phyloP scores from a whole-genome alignment of 495 filamentous ascomycete species.

The Talaromyces stipitatus region DNA sequence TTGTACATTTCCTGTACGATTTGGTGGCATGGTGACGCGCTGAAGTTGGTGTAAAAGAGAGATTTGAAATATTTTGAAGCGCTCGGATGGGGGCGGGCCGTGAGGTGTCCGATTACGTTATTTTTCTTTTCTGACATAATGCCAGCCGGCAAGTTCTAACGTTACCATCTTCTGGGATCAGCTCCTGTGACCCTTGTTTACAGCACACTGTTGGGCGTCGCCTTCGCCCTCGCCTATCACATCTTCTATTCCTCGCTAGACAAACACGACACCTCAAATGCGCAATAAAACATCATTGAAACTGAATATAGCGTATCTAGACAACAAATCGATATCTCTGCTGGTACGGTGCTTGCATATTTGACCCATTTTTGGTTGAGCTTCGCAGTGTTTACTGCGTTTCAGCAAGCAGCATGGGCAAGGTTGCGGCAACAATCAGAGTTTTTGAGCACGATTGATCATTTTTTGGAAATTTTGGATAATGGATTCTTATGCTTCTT shows the following conservation, averaged over 20 bases:
- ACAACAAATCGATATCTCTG: slow-evolving; percentile 6
- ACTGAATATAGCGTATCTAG: neutral
- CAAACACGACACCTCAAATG: neutral
- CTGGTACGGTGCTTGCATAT: slow-evolving; percentile 6
- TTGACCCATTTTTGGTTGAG: neutral
- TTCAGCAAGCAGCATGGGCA: slow-evolving; percentile 4
- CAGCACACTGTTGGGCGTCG: neutral
- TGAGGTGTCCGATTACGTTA: too few species aligned
- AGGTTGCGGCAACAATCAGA: neutral
- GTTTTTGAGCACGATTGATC: neutral
- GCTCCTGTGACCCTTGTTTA: neutral
- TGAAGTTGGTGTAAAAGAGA: too few species aligned
- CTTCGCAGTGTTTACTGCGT: slow-evolving; percentile 1
- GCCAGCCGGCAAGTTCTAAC: too few species aligned
- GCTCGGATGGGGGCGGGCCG: too few species aligned
- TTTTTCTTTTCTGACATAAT: too few species aligned
- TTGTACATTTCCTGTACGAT: too few species aligned
- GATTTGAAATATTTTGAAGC: too few species aligned
- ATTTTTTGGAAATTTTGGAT: neutral
- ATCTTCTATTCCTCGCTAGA: slow-evolving; percentile 2
- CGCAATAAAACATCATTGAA: neutral
- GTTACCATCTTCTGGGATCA: too few species aligned
- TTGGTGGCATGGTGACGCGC: too few species aligned
- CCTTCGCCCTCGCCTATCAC: slow-evolving; percentile 4
- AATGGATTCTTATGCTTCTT: neutral